Evolutionary conservation across 2,329 filamentous ascomycete species (phyloP), one percentile per base, ranked within the genome.

Genomic region (Aspergillus sp.): DNA sequence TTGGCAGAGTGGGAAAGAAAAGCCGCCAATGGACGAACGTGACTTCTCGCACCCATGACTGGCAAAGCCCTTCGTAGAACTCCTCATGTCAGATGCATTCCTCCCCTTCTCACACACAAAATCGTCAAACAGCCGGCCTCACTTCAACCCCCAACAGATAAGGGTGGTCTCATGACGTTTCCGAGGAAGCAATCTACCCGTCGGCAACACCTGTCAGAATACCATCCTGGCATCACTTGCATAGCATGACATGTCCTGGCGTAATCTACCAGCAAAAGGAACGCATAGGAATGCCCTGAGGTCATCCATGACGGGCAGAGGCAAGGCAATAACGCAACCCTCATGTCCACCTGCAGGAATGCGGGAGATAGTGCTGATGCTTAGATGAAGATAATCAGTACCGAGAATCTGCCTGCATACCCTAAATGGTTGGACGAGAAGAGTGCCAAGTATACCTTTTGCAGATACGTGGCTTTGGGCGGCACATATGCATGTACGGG

Each of bases 221-320:
- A 40, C 23, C 44, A 61, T 56, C 59, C 59, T 54, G 47, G 59
- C 44, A 57, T 52, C 40, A 41, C 56, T 29, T 59, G 56, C 56
- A 60, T 55, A 42, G 31, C 45, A 56, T 52, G 45, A 53, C 50
- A 53, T 49, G 43, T 29, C 38, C 53, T 56, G 47, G 52, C 48
- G 52, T 55, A 34, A 52, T 49, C 25, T 21, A 17, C 47, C 48
- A 44, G 32, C 49, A 49, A 47, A 44, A 41, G 31, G 45, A 32
- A 16, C 34, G 45, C 3, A 29, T 34, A 34, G 17, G 4, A 17
- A 47, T 43, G 17, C 11, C 34, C 14, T 38, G 34, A n/a, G 11
- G 11, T 13, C 34, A n/a, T 11, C 16, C 34, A 38, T 16, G 34
- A 17, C 34, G 9, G 25, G 25, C 25, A 29, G 14, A n/a, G 34